Conservation (phyloP, 805 yeast genomes). For the Cyberlindnera euphorbiiphila region DNA sequence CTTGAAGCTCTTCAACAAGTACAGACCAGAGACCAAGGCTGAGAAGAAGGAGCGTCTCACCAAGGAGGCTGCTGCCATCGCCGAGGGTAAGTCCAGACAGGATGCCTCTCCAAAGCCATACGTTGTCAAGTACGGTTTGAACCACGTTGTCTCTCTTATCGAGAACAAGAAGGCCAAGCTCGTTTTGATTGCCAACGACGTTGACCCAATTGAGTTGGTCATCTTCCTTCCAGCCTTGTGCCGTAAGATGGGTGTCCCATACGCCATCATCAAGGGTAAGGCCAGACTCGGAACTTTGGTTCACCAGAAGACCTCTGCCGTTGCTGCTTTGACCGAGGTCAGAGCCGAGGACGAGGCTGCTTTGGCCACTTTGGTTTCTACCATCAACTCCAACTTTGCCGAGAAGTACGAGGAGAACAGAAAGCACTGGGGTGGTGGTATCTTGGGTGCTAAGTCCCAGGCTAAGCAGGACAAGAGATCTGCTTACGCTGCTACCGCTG, state of each 20-base stretch:
- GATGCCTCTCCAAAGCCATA: slow-evolving; percentile 96
- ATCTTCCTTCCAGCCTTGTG: slow-evolving; percentile 97
- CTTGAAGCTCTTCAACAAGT: slow-evolving; percentile 96
- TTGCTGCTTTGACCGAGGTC: slow-evolving; percentile 96
- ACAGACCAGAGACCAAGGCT: slow-evolving; percentile 96
- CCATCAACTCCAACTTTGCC: slow-evolving; percentile 89
- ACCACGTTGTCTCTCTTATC: slow-evolving; percentile 95
- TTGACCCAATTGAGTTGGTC: slow-evolving; percentile 98
- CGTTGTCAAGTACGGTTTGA: slow-evolving; percentile 96
- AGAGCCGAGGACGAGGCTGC: slow-evolving; percentile 91
- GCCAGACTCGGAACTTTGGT: slow-evolving; percentile 97
- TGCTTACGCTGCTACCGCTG: slow-evolving; percentile 17
- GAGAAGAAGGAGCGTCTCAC: slow-evolving; percentile 99
- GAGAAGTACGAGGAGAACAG: slow-evolving; percentile 94
- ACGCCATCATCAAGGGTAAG: slow-evolving; percentile 97
- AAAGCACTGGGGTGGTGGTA: slow-evolving; percentile 99
- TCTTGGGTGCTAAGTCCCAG: slow-evolving; percentile 91
- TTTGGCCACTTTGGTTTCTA: slow-evolving; percentile 86
- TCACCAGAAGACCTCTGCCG: slow-evolving; percentile 96
- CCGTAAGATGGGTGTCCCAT: slow-evolving; percentile 99
- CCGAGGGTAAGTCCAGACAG: slow-evolving; percentile 96
- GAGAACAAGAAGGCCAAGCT: slow-evolving; percentile 99
- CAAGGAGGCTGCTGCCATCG: slow-evolving; percentile 98
- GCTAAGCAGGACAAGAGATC: slow-evolving; percentile 54
- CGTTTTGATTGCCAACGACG: slow-evolving; percentile 97